Conservation (phyloP, 176 grass and related monocot genomes). For the Typha latifolia region DNA sequence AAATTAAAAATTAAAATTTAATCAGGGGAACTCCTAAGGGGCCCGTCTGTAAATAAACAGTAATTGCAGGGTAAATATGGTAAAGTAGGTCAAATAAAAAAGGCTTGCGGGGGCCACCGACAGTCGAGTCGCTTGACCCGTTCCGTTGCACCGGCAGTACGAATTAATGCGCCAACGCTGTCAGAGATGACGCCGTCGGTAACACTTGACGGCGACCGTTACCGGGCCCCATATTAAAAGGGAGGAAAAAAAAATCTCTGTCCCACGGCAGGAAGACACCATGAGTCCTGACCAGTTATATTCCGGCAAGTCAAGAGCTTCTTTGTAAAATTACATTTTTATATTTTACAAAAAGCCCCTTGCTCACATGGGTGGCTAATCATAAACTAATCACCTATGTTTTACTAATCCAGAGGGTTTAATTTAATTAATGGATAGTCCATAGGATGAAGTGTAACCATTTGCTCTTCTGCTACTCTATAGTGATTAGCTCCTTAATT, state of each 20-base stretch:
- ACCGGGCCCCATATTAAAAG: not conserved
- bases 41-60: too few relatives aligned
- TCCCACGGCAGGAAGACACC: not conserved
- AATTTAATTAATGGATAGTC: not conserved
- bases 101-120: not conserved
- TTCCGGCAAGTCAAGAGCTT: not conserved
- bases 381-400: not conserved
- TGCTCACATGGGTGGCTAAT: not conserved
- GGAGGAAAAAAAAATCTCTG: not conserved
- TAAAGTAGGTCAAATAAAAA: too few relatives aligned
- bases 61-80: too few relatives aligned
- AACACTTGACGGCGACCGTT: too few relatives aligned
- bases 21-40: too few relatives aligned
- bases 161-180: not conserved
- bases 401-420: not conserved
- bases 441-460: not conserved
- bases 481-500: slow-evolving; percentile 1
- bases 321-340: not conserved
- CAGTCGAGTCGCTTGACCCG: too few relatives aligned
- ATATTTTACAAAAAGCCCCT: not conserved
- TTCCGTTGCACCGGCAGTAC: too few relatives aligned
- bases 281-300: not conserved
- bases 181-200: not conserved
- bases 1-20: too few relatives aligned
- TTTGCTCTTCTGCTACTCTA: not conserved